These are phyloP conservation scores for Arthrocladium fulminans DNA, from an alignment of 2,329 filamentous ascomycete species.

Conservation along the genomic window DNA sequence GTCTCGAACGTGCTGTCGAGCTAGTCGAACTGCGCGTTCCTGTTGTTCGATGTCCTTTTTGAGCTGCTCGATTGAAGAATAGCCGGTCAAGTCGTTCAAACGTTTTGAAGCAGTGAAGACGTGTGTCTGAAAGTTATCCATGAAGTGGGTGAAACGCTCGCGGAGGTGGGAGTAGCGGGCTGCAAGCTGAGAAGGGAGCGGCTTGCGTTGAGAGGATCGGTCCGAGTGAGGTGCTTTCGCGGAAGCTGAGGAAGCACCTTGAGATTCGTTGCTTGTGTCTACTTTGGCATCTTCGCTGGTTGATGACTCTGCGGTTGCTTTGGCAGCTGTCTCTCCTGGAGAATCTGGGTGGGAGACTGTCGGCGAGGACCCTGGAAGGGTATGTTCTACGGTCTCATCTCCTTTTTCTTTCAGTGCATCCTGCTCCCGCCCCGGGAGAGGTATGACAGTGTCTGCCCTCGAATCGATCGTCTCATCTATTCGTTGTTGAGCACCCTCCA, in stretches of 20 bases:
- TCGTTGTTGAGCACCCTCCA: conserved; percentile 17
- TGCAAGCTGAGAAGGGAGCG: conserved; percentile 46
- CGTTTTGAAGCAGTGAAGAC: conserved; percentile 77
- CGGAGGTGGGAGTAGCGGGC: conserved; percentile 48
- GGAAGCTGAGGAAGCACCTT: neutral
- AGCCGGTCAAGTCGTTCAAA: conserved; percentile 90
- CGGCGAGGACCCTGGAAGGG: conserved; percentile 19
- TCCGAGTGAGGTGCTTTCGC: conserved; percentile 26
- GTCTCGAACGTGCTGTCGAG: conserved; percentile 58
- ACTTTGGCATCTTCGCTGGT: neutral
- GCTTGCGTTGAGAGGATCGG: conserved; percentile 16
- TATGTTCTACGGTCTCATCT: conserved; percentile 22
- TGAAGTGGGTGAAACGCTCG: conserved; percentile 57
- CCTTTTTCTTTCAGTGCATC: conserved; percentile 14
- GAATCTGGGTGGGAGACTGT: conserved; percentile 16
- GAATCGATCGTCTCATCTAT: conserved; percentile 20
- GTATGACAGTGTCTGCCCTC: conserved; percentile 13
- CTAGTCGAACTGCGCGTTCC: conserved; percentile 44
- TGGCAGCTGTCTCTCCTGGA: conserved; percentile 5
- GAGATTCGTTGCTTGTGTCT: neutral
- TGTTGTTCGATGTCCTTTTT: conserved; percentile 67
- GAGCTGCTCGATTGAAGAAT: conserved; percentile 79
- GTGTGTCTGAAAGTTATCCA: conserved; percentile 83
- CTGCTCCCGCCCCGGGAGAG: conserved; percentile 5
- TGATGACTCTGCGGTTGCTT: neutral